A percentile compares a stretch with the other conserved stretches of the same genome.
phyloP scores from a whole-genome alignment of 805 yeast genomes.

The Blastobotrys attinorum region DNA sequence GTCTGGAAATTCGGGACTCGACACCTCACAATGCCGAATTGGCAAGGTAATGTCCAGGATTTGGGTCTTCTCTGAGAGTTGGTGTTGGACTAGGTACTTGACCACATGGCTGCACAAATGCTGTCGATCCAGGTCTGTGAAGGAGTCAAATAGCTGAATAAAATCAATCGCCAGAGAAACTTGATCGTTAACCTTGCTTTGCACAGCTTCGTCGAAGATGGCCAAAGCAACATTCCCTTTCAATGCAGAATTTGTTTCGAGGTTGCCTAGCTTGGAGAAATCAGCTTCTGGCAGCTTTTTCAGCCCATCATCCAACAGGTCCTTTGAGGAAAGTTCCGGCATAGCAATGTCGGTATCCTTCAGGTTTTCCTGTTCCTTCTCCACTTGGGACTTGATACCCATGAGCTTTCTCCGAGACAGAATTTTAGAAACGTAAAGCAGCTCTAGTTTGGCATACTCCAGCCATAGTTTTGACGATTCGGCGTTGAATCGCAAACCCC shows the following conservation, averaged over 20 bases:
- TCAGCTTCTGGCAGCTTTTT: constrained; percentile 74
- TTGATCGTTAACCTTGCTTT: constrained; percentile 15
- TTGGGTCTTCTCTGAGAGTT: constrained; percentile 24
- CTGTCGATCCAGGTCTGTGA: constrained; percentile 58
- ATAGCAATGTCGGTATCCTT: constrained; percentile 35
- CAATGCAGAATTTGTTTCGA: constrained; percentile 75
- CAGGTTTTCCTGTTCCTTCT: constrained; percentile 31
- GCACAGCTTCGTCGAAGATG: constrained; percentile 58
- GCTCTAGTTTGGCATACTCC: constrained; percentile 81
- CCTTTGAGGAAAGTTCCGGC: constrained; percentile 44
- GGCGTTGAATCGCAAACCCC: constrained; percentile 75
- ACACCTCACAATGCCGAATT: constrained; percentile 43
- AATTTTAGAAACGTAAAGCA: constrained; percentile 75
- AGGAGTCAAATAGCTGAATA: constrained; percentile 57
- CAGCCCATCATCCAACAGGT: constrained; percentile 45
- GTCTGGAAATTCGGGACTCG: constrained; percentile 43
- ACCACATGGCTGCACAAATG: constrained; percentile 61
- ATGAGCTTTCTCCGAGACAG: constrained; percentile 75
- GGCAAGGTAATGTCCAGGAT: constrained; percentile 57
- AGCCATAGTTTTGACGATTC: constrained; percentile 70
- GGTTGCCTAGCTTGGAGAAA: constrained; percentile 73
- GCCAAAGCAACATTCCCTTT: constrained; percentile 66
- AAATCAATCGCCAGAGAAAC: constrained; percentile 36
- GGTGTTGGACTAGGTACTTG: constrained; percentile 38
- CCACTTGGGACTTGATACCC: constrained; percentile 51